These are phyloP conservation scores for Thermothelomyces thermophilus DNA, from an alignment of 2,329 filamentous ascomycete genomes.

Conservation along the genomic window DNA sequence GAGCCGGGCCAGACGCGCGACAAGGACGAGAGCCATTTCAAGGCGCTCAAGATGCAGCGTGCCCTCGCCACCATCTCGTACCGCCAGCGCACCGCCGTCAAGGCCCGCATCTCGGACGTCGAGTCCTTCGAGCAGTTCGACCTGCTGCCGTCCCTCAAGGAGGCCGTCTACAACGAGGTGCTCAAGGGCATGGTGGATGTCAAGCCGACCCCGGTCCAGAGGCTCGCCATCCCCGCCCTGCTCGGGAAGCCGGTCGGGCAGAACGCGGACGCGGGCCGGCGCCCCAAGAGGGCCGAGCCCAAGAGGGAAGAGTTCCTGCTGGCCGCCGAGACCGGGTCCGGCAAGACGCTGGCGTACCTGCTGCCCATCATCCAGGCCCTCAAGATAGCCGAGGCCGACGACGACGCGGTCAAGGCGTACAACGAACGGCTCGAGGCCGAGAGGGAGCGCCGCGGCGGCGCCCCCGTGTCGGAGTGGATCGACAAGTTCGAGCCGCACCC, in stretches of 20 bases:
- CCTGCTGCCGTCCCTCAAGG: slow-evolving; percentile 63
- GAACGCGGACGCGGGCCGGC: slow-evolving; percentile 22
- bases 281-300: slow-evolving; percentile 27
- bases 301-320: slow-evolving; percentile 61
- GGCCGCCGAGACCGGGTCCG: slow-evolving; percentile 93
- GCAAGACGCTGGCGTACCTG: slow-evolving; percentile 91
- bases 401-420: slow-evolving; percentile 52
- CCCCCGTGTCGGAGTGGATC: slow-evolving; percentile 39
- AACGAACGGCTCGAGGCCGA: slow-evolving; percentile 49
- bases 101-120: slow-evolving; percentile 55
- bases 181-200: slow-evolving; percentile 69
- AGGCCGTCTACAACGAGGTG: slow-evolving; percentile 65
- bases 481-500: slow-evolving; percentile 64
- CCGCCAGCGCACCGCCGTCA: slow-evolving; percentile 49
- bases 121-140: slow-evolving; percentile 77
- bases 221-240: slow-evolving; percentile 77
- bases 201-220: slow-evolving; percentile 81
- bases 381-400: slow-evolving; percentile 64
- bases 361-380: slow-evolving; percentile 78
- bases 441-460: slow-evolving; percentile 48
- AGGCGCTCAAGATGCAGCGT: slow-evolving; percentile 91
- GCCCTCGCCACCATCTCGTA: slow-evolving; percentile 72
- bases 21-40: slow-evolving; percentile 50
- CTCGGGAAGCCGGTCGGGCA: slow-evolving; percentile 49
- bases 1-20: slow-evolving; percentile 22